Percentiles rank a stretch among this genome's conserved stretches.
phyloP scores from a whole-genome alignment of 805 yeast species.

The Lachancea fermentati region DNA sequence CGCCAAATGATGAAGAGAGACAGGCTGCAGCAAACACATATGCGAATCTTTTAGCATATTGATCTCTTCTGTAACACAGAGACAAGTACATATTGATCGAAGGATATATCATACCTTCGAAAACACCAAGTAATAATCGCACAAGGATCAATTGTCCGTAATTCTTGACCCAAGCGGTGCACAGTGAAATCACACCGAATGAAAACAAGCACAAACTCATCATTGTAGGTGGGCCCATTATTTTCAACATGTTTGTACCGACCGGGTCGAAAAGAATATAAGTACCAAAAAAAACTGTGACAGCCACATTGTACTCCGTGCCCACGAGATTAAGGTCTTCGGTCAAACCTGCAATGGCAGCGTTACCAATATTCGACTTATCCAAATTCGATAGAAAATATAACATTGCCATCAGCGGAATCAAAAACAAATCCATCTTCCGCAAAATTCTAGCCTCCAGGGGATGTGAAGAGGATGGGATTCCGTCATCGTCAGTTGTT shows the following conservation, averaged over 20 bases:
- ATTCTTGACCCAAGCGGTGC: conserved; percentile 38
- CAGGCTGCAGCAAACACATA: conserved; percentile 48
- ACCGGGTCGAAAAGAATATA: conserved; percentile 38
- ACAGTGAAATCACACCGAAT: conserved; percentile 31
- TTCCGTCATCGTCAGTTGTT: conserved; percentile 23
- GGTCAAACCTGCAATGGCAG: conserved; percentile 47
- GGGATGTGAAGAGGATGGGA: conserved; percentile 26
- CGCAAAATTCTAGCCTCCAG: conserved; percentile 33
- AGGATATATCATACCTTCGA: conserved; percentile 49
- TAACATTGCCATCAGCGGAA: conserved; percentile 39
- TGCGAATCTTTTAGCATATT: conserved; percentile 44
- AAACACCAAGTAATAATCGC: conserved; percentile 46
- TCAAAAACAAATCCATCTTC: conserved; percentile 39
- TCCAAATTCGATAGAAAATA: conserved; percentile 47
- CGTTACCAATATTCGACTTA: conserved; percentile 55
- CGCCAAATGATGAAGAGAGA: conserved; percentile 52
- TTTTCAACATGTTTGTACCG: conserved; percentile 34
- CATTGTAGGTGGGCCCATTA: not conserved
- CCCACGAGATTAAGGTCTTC: conserved; percentile 36
- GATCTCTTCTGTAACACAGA: conserved; percentile 42
- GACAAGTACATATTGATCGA: conserved; percentile 43
- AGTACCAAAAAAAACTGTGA: conserved; percentile 43
- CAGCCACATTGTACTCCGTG: conserved; percentile 39
- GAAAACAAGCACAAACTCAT: not conserved
- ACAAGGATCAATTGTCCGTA: conserved; percentile 41